Evolutionary conservation across 2,329 filamentous ascomycete species (phyloP), one percentile per base, ranked within the genome.

Genomic region (Nothophaeocryptopus gaeumannii): DNA sequence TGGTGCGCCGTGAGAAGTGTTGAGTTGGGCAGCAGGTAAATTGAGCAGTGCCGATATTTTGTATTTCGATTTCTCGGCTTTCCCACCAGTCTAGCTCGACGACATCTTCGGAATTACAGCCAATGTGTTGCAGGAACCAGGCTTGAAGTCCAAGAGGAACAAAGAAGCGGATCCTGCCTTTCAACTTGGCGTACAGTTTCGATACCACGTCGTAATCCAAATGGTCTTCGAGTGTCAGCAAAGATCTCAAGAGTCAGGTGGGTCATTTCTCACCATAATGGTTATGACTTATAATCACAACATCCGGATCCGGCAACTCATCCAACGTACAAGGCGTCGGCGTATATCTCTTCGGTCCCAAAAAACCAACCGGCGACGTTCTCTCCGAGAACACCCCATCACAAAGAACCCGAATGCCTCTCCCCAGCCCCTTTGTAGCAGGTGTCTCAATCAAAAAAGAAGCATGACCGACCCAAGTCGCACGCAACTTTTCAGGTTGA

Each of bases 361-460:
- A 57, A 46, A 69, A 69, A 12, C 67, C 64, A 34, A 74, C 72
- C 0, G 76, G 76, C 11, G 74, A 73, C 15, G 76, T 77, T 12
- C 76, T 64, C 31, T 74, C 68, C 38, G 69, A 74, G 63, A 79
- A 81, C 5, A 81, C 76, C 1, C 78, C 77, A 56, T 81, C 78
- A 33, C 79, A 72, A 2, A 81, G 62, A 13, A 80, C 66, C 3
- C 75, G 67, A 16, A 76, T 58, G 4, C 72, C 73, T 51, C 76
- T 63, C 26, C 56, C 48, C 11, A 51, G 58, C 8, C 64, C 67
- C 5, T 55, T 45, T 2, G 51, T 49, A 12, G 53, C 63, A 3
- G 68, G 63, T 5, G 71, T 72, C 53, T 78, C 75, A 13, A 78
- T 56, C 10, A 78, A 56, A 54, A 77, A 78, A 32, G 70, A 73